Conservation (phyloP, 495 filamentous ascomycete species). For the Cercophora newfieldiana region DNA sequence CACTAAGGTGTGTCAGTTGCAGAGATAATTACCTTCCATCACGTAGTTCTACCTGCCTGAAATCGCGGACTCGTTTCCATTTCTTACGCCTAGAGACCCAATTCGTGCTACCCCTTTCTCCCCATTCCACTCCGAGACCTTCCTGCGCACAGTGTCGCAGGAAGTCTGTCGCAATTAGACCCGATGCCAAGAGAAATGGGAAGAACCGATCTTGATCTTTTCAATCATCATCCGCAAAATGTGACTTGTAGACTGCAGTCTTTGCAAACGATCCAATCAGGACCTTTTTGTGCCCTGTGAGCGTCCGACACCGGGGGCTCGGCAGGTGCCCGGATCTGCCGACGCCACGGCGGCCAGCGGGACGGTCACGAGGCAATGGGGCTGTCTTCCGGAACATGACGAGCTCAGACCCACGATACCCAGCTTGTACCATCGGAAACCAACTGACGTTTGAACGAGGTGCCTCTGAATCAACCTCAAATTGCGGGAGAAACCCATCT, state of each 20-base stretch:
- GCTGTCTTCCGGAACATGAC: too few species aligned
- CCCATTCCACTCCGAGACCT: too few species aligned
- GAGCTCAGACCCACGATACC: not conserved
- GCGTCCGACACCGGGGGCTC: not conserved
- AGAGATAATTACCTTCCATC: too few species aligned
- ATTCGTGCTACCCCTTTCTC: not conserved
- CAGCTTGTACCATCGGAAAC: not conserved
- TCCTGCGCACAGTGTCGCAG: not conserved
- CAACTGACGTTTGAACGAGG: too few species aligned
- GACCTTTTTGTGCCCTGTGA: not conserved
- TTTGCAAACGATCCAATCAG: not conserved
- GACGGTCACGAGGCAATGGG: not conserved
- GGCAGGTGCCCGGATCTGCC: not conserved
- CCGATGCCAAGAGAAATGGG: not conserved
- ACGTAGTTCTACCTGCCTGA: too few species aligned
- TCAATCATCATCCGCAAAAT: not conserved
- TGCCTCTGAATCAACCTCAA: too few species aligned
- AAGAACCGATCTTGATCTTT: not conserved
- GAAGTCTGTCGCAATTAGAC: not conserved
- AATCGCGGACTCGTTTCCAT: too few species aligned
- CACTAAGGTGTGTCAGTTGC: too few species aligned
- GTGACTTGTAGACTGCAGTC: not conserved
- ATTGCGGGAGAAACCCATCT: too few species aligned
- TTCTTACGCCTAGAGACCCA: not conserved
- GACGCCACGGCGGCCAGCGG: not conserved